These are phyloP conservation scores for Colletotrichum melonis DNA, from an alignment of 2,329 filamentous ascomycete genomes.

Conservation along the genomic window DNA sequence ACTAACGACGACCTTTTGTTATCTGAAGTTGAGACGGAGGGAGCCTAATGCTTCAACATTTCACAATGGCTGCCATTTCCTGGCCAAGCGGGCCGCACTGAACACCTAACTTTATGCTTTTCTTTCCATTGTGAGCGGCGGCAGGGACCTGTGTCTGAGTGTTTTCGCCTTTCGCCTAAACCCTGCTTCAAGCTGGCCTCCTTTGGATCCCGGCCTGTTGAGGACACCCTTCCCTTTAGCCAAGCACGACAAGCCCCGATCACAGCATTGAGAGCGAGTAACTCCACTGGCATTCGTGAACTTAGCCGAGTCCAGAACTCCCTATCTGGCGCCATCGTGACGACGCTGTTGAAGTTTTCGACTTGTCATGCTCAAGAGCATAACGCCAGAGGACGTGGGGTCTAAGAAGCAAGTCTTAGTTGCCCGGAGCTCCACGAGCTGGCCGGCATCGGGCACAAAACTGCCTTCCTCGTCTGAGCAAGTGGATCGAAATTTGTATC, in stretches of 20 bases:
- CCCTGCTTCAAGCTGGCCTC: neutral
- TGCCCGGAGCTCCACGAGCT: neutral
- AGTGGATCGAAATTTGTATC: conserved; percentile 29
- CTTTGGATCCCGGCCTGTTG: neutral
- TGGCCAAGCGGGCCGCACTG: neutral
- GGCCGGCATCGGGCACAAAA: neutral
- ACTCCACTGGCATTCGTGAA: neutral
- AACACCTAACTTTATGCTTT: too few species aligned
- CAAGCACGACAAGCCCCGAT: neutral
- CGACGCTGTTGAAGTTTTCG: neutral
- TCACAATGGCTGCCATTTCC: neutral
- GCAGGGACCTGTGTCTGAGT: neutral
- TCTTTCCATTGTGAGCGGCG: neutral
- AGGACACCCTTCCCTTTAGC: neutral
- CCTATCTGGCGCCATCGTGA: neutral
- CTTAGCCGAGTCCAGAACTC: neutral
- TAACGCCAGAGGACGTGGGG: conserved; percentile 8
- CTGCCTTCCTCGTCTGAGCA: conserved; percentile 10
- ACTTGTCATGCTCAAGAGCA: neutral
- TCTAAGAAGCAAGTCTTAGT: neutral
- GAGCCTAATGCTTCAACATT: neutral
- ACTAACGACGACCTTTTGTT: too few species aligned
- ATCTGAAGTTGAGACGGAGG: too few species aligned
- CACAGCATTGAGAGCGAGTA: neutral
- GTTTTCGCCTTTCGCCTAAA: neutral